Percentiles rank a stretch among this genome's conserved stretches.
These are phyloP conservation scores for Acorus calamus DNA, from an alignment of 106 monocot species.

Conservation along the genomic window DNA sequence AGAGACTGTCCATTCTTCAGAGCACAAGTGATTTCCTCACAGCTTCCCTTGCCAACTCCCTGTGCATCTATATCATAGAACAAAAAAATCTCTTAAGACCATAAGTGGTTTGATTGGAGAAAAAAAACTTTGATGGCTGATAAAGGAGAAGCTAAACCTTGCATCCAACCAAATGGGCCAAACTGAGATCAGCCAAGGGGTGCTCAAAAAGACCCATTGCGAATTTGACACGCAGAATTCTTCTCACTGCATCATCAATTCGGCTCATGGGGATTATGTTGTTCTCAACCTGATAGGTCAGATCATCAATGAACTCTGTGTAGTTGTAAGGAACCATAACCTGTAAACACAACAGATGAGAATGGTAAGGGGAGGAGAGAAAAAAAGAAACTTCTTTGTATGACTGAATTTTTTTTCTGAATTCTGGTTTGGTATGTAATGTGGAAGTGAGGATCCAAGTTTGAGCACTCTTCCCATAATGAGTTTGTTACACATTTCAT, in stretches of 20 bases:
- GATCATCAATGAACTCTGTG: constrained; percentile 24
- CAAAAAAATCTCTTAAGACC: not conserved
- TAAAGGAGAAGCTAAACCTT: constrained; percentile 25
- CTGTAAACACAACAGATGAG: constrained; percentile 18
- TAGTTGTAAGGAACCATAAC: constrained; percentile 72
- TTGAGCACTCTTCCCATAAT: too few species aligned
- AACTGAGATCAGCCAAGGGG: constrained; percentile 49
- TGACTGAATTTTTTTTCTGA: too few species aligned
- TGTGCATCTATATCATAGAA: constrained; percentile 50
- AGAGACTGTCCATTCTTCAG: constrained; percentile 55
- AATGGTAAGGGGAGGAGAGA: not conserved
- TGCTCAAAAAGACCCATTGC: constrained; percentile 77
- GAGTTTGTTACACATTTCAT: too few species aligned
- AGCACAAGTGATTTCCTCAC: constrained; percentile 86
- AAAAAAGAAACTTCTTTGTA: too few species aligned
- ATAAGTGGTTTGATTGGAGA: not conserved
- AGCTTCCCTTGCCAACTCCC: constrained; percentile 82
- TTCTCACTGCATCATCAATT: constrained; percentile 72
- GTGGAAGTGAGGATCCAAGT: too few species aligned
- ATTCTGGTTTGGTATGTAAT: too few species aligned
- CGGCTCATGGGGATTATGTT: constrained; percentile 52
- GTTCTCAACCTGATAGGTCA: constrained; percentile 35
- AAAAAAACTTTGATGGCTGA: not conserved
- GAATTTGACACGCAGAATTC: constrained; percentile 76
- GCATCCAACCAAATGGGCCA: constrained; percentile 54